Percentiles rank a stretch among this genome's conserved stretches.
Evolutionary conservation across 371 early-diverging fungal genomes (phyloP).

Genomic region (Thermomucor indicae-seudaticae): DNA sequence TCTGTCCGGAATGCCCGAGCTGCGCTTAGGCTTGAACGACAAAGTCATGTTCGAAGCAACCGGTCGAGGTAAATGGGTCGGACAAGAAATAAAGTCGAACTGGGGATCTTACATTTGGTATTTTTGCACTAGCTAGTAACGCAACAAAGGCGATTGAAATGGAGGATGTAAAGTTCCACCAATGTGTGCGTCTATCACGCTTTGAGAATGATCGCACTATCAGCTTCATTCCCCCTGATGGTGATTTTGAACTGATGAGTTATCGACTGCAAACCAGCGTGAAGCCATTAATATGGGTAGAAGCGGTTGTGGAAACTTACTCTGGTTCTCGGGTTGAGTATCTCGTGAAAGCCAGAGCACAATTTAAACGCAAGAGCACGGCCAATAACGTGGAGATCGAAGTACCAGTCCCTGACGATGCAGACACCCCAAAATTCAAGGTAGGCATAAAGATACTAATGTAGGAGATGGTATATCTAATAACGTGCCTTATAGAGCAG

Average conservation of each 20-base stretch:
- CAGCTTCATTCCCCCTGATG: conserved; percentile 88
- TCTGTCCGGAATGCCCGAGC: conserved; percentile 98
- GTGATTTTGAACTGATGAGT: conserved; percentile 99
- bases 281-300: conserved; percentile 96
- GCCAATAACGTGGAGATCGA: conserved; percentile 98
- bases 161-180: conserved; percentile 99
- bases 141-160: conserved; percentile 97
- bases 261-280: conserved; percentile 93
- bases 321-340: conserved; percentile 94
- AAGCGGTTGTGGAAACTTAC: conserved; percentile 90
- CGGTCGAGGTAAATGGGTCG: conserved; percentile 67
- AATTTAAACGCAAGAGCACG: conserved; percentile 94
- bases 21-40: conserved; percentile 96
- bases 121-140: conserved; percentile 33
- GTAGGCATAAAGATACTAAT: conserved; percentile 29
- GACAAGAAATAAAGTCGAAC: background rate
- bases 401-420: conserved; percentile 97
- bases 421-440: conserved; percentile 96
- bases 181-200: conserved; percentile 93
- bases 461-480: background rate
- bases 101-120: background rate
- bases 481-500: conserved; percentile 50
- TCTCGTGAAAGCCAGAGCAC: conserved; percentile 94
- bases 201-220: conserved; percentile 98
- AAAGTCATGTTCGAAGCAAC: conserved; percentile 97